Conservation (phyloP, 345 rosid species). For the Microthlaspi erraticum region DNA sequence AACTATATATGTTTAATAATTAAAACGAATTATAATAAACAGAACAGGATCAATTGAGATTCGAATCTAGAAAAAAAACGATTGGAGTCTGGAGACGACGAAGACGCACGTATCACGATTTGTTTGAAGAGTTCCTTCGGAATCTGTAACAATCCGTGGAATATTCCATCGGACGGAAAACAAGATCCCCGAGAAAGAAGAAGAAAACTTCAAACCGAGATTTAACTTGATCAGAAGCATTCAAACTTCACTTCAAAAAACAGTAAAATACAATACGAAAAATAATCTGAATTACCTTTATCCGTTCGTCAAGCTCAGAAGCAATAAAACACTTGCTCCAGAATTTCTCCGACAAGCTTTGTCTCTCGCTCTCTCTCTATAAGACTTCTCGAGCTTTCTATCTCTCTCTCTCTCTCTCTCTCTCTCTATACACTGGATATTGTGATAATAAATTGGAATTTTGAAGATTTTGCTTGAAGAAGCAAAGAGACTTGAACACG, state of each 20-base stretch:
- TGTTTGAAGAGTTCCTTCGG: constrained; percentile 21
- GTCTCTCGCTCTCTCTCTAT: neutral
- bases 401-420: constrained; percentile 8
- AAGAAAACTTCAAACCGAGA: constrained; percentile 36
- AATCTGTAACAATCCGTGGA: constrained; percentile 27
- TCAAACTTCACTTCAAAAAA: constrained; percentile 13
- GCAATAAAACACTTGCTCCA: constrained; percentile 1
- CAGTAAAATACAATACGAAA: neutral
- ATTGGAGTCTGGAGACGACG: neutral
- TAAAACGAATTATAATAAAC: neutral
- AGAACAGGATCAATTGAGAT: constrained; percentile 26
- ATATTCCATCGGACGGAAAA: constrained; percentile 12
- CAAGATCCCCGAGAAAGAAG: neutral
- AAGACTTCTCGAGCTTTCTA: neutral
- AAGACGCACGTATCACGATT: constrained; percentile 24
- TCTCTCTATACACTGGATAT: neutral
- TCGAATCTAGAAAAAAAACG: constrained; percentile 30
- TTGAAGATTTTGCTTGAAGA: constrained; percentile 17
- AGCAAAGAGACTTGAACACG: constrained; percentile 33
- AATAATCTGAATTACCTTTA: constrained; percentile 30
- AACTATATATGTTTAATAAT: neutral
- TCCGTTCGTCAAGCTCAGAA: constrained; percentile 19
- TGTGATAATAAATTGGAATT: neutral
- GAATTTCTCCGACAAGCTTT: neutral
- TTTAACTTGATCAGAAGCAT: constrained; percentile 23